phyloP scores from a whole-genome alignment of 140 eudicot genomes.

The Senecio squalidus region DNA sequence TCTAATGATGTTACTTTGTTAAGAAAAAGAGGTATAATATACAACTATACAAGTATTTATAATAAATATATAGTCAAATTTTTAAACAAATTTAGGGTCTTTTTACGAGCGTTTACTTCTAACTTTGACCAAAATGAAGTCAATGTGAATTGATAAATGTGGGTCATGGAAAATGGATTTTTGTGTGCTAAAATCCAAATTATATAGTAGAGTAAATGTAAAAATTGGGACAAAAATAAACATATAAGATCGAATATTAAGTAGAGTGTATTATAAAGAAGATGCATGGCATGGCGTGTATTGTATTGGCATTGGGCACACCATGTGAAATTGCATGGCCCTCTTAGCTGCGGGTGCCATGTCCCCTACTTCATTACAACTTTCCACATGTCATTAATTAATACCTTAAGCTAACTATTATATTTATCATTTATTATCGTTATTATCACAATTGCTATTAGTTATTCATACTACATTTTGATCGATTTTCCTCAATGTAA shows the following conservation, averaged over 20 bases:
- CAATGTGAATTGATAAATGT: background rate
- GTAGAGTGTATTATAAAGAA: background rate
- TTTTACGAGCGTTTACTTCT: too few relatives aligned
- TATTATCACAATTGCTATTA: background rate
- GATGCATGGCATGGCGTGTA: background rate
- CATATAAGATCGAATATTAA: background rate
- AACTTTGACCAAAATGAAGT: too few relatives aligned
- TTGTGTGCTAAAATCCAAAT: too few relatives aligned
- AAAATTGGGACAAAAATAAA: constrained; percentile 9
- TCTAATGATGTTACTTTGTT: background rate
- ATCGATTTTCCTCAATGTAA: background rate
- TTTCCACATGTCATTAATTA: constrained; percentile 27
- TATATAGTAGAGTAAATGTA: background rate
- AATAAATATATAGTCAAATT: too few relatives aligned
- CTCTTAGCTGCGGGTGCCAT: constrained; percentile 21
- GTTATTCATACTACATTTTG: too few relatives aligned
- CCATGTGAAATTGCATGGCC: constrained; percentile 31
- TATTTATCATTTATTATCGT: background rate
- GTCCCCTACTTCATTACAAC: constrained; percentile 19
- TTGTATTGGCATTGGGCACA: constrained; percentile 10
- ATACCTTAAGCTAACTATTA: constrained; percentile 15
- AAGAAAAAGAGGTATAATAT: too few relatives aligned
- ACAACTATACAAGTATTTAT: too few relatives aligned
- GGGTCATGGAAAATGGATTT: too few relatives aligned
- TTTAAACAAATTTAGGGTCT: too few relatives aligned